Evolutionary conservation across 257 asterid genomes (phyloP), one percentile per base, ranked within the genome.

Genomic region (Forsythia suspensa): DNA sequence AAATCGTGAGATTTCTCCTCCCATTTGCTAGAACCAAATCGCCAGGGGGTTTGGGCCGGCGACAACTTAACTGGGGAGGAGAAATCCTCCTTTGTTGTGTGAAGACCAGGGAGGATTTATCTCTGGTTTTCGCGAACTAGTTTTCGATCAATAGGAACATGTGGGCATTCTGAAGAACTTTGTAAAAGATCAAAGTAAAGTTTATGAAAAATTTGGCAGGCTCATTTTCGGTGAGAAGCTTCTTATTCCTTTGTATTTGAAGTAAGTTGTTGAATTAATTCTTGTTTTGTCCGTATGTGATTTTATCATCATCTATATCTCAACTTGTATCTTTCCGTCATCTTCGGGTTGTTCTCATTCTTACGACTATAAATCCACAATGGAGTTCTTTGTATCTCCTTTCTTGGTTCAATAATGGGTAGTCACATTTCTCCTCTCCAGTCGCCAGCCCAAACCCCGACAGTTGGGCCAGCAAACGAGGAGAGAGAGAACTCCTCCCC

Each of bases 371-470:
- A 86, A 92, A 41, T 86, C 84, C 84, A 85, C 88, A 3, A 91
- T 92, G 83, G 97, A 92, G 87, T 90, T 92, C 70, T 92, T 87
- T 68, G 91, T 80, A 34, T 78, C 92, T 16, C 97, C 94, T 2
- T 92, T 92, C 87, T 67, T 92, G 87, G 96, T 92, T 76, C 92
- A 85, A 89, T 92, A 90, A 85, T 90, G 92, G 92, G 91, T 87
- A 80, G 84, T 79, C 10, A 21, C 76, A 0, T 24, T 24, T 24
- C 24, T 24, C 24, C 24, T 24, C 24, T 24, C 24, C 0, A 24
- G 24, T 24, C 24, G 24, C 24, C 24, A 24, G 24, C 24, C 24
- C 24, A 24, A 24, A 24, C 24, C 24, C 24, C 24, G 24, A 0
- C 24, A 24, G 24, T 24, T 24, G 24, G 24, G 24, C 24, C 24